phyloP scores from a whole-genome alignment of 805 yeast species.

The Lipomyces orientalis region DNA sequence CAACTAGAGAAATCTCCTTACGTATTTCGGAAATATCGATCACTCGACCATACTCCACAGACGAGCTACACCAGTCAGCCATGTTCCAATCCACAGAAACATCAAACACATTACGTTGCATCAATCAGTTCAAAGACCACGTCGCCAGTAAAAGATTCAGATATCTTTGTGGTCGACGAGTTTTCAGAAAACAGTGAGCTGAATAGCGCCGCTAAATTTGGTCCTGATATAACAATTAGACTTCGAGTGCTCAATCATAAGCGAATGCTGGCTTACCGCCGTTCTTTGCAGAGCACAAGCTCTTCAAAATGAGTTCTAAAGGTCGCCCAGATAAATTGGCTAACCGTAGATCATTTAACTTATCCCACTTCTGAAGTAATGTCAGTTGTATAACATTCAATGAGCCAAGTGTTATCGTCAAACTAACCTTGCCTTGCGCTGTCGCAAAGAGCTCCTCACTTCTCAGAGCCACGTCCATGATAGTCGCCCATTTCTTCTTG shows the following conservation, averaged over 20 bases:
- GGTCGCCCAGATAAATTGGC: background rate
- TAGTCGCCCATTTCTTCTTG: conserved; percentile 14
- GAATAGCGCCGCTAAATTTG: background rate
- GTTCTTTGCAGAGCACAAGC: background rate
- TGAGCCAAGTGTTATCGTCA: background rate
- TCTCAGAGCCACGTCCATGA: conserved; percentile 12
- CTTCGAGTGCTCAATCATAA: too few relatives aligned
- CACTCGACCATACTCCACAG: conserved; percentile 17
- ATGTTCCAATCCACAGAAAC: too few relatives aligned
- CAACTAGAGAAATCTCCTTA: conserved; percentile 12
- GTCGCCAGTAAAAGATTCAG: conserved; percentile 8
- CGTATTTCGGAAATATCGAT: conserved; percentile 19
- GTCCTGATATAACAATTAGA: background rate
- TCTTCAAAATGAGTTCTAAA: background rate
- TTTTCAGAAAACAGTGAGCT: background rate
- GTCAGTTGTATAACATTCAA: background rate
- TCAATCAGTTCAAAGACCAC: conserved; percentile 5
- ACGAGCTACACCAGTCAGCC: conserved; percentile 8
- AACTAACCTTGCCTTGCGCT: background rate
- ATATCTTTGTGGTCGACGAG: background rate
- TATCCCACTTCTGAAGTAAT: background rate
- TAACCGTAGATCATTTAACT: background rate
- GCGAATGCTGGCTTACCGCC: background rate
- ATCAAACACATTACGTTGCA: conserved; percentile 5
- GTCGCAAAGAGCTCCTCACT: background rate